Evolutionary conservation across 208 protist species (phyloP).

Genomic region (Novymonas esmeraldas): DNA sequence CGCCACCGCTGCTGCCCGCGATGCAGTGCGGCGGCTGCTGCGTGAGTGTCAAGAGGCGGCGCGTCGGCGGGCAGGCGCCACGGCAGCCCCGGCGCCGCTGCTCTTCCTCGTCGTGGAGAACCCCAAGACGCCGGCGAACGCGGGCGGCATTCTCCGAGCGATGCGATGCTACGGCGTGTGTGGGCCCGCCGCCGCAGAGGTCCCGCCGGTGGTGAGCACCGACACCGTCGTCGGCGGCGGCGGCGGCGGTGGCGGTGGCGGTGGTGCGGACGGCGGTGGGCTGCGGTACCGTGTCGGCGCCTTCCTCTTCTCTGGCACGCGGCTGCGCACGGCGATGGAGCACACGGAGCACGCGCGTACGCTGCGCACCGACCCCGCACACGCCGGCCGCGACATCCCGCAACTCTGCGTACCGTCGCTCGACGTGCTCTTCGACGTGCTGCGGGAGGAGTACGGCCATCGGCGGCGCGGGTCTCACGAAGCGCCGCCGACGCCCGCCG

Average conservation of each 20-base stretch:
- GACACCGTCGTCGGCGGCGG: no score
- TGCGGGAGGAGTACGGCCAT: conserved; percentile 22
- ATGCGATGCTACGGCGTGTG: conserved; percentile 48
- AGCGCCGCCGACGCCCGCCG: background rate
- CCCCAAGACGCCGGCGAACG: conserved; percentile 70
- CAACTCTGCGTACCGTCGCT: conserved; percentile 40
- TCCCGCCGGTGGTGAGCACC: background rate
- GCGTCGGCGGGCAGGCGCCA: background rate
- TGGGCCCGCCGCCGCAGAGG: conserved; percentile 11
- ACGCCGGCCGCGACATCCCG: conserved; percentile 35
- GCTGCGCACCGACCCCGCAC: conserved; percentile 48
- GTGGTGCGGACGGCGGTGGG: no score
- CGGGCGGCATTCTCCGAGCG: conserved; percentile 68
- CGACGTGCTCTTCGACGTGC: conserved; percentile 43
- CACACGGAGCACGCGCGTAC: conserved; percentile 25
- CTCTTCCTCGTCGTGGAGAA: conserved; percentile 72
- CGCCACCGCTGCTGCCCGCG: background rate
- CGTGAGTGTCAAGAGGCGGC: conserved; percentile 14
- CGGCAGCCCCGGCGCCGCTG: conserved; percentile 5
- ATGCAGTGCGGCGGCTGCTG: conserved; percentile 1
- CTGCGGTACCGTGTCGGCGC: conserved; percentile 17
- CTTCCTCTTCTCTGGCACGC: conserved; percentile 62
- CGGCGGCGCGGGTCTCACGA: background rate
- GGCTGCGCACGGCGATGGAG: conserved; percentile 41
- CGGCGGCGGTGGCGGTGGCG: background rate